These are phyloP conservation scores for Astrephomene gubernaculifera DNA, from an alignment of 139 green algal species.

Conservation along the genomic window DNA sequence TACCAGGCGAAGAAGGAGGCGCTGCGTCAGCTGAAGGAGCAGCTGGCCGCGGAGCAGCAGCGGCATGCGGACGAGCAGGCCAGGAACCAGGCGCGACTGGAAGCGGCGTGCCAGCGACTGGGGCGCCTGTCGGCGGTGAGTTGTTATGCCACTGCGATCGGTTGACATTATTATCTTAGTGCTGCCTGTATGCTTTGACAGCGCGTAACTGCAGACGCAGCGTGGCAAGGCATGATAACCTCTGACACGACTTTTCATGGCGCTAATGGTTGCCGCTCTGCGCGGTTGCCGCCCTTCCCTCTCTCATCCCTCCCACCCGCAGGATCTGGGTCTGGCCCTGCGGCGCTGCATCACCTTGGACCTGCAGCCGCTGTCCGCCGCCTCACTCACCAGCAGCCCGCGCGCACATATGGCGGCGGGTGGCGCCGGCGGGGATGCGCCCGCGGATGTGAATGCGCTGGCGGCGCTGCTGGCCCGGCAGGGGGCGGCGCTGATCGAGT, in stretches of 20 bases:
- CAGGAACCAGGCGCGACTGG: not conserved
- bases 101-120: constrained; percentile 14
- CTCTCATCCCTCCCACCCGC: too few relatives aligned
- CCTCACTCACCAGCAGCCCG: constrained; percentile 6
- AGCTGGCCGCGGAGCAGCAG: constrained; percentile 33
- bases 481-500: constrained; percentile 12
- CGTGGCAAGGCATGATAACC: too few relatives aligned
- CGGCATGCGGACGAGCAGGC: not conserved
- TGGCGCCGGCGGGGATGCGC: not conserved
- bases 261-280: too few relatives aligned
- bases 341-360: constrained; percentile 38
- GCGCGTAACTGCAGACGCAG: too few relatives aligned
- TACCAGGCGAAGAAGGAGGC: constrained; percentile 36
- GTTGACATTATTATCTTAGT: too few relatives aligned
- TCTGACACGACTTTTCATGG: too few relatives aligned
- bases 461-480: constrained; percentile 32
- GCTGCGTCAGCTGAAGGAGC: constrained; percentile 8
- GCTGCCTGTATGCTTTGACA: too few relatives aligned
- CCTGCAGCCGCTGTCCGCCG: constrained; percentile 34
- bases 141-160: too few relatives aligned
- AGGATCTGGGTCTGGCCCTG: constrained; percentile 24
- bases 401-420: not conserved
- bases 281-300: too few relatives aligned
- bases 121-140: not conserved
- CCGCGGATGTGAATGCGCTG: not conserved